Evolutionary conservation across 2,329 filamentous ascomycete species (phyloP), one percentile per base, ranked within the genome.

Genomic region (Fusarium phyllophilum): DNA sequence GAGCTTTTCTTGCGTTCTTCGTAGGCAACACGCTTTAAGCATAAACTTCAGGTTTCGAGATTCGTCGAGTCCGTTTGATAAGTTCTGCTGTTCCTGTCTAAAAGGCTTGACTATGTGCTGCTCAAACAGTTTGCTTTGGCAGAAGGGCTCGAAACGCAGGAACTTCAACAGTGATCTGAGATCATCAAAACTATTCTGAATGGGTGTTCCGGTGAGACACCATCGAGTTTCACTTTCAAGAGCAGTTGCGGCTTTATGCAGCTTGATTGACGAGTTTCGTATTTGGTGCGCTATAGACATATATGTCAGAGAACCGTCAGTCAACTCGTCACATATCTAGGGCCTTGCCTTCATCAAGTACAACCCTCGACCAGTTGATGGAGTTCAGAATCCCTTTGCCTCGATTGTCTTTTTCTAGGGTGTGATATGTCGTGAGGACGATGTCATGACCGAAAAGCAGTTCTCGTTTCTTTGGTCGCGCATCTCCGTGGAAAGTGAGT

Each of bases 31-130:
- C 0, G 17, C 9, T 24, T 39, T 60, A 0, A 70, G 42, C 7
- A 70, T 48, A 0, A 51, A 7, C 0, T 13, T 29, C 6, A 70
- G 11, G 4, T 66, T 70, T 2, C 48, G 14, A 1, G 48, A 17
- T 18, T 5, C 24, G 0, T 34, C n/a, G 0, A 4, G 2, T 0
- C 11, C 39, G 1, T 0, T 13, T 0, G 14, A 3, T 0, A 7
- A 0, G 3, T 26, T 8, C 7, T 45, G 0, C 3, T 39, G 1
- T 8, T 31, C 24, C 3, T 42, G 0, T 2, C 69, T 54, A 13
- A 68, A 39, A 3, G 66, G 51, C 4, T 56, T 46, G 0, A 68
- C 45, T 3, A 69, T 68, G 4, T 68, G 34, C 1, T 57, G 29
- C 2, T 68, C 49, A 4, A 68, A 69, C 0, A 24, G 1, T 2